These are phyloP conservation scores for Rubia tinctorum DNA, from an alignment of 305 asterid species.

Conservation along the genomic window DNA sequence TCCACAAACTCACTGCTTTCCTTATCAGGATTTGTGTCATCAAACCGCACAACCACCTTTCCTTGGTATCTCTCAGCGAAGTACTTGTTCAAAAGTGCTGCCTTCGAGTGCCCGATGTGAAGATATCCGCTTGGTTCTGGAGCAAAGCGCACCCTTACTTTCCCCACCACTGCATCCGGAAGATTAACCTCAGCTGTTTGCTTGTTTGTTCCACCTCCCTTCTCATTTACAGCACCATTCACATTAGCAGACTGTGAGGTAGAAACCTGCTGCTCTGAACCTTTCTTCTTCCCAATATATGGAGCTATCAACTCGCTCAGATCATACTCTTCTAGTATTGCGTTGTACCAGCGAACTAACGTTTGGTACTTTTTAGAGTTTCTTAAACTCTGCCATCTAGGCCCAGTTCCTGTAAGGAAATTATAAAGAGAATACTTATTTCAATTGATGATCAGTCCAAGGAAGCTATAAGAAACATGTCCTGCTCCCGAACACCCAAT, in stretches of 20 bases:
- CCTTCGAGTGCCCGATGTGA: constrained; percentile 90
- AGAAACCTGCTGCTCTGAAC: constrained; percentile 56
- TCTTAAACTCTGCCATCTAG: constrained; percentile 87
- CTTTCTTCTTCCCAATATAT: constrained; percentile 58
- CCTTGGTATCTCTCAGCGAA: constrained; percentile 85
- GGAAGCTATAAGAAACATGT: background rate
- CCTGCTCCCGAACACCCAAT: background rate
- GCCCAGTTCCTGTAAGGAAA: constrained; percentile 57
- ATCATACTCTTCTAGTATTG: constrained; percentile 56
- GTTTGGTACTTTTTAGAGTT: constrained; percentile 84
- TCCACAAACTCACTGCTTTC: constrained; percentile 90
- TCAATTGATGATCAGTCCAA: background rate
- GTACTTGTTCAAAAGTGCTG: constrained; percentile 79
- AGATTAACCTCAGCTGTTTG: constrained; percentile 71
- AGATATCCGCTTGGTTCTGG: constrained; percentile 98
- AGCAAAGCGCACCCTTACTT: constrained; percentile 75
- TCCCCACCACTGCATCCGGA: constrained; percentile 75
- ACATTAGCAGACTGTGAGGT: constrained; percentile 29
- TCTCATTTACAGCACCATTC: constrained; percentile 37
- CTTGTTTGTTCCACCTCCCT: no score
- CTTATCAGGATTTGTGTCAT: constrained; percentile 92
- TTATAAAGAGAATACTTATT: constrained; percentile 5
- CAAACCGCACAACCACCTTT: constrained; percentile 74
- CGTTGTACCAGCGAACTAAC: constrained; percentile 87
- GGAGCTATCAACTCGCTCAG: no score